These are phyloP conservation scores for Talaromyces sp. DNA, from an alignment of 2,329 filamentous ascomycete genomes.

Conservation along the genomic window DNA sequence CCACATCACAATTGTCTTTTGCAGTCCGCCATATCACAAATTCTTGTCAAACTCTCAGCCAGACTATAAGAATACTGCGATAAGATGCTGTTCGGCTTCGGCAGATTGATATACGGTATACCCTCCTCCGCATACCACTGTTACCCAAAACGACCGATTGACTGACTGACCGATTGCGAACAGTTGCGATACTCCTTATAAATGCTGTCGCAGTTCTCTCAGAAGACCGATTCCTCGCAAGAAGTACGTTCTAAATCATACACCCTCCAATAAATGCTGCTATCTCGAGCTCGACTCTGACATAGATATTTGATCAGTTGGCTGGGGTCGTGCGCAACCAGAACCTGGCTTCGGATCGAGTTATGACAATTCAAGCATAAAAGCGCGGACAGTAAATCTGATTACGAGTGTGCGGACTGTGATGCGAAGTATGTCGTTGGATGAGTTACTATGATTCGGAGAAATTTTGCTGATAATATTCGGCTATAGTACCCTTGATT, in stretches of 20 bases:
- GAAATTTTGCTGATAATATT: neutral
- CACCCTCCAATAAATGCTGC: neutral
- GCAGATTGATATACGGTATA: conserved; percentile 70
- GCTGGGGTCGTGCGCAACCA: conserved; percentile 62
- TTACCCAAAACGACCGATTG: neutral
- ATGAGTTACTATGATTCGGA: neutral
- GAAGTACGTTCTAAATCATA: conserved; percentile 51
- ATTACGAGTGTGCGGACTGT: conserved; percentile 87
- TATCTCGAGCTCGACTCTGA: neutral
- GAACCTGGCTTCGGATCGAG: conserved; percentile 76
- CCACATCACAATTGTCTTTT: neutral
- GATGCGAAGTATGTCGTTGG: conserved; percentile 73
- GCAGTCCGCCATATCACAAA: neutral
- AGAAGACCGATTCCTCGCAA: conserved; percentile 87
- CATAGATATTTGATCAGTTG: conserved; percentile 55
- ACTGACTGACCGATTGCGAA: neutral
- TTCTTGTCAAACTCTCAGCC: neutral
- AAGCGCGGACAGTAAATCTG: conserved; percentile 82
- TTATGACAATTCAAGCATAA: conserved; percentile 71
- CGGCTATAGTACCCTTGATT: conserved; percentile 72
- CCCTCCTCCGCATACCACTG: neutral
- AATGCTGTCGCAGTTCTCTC: conserved; percentile 93
- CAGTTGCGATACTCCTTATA: conserved; percentile 71
- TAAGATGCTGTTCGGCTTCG: conserved; percentile 65
- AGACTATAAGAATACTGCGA: neutral